phyloP scores from a whole-genome alignment of 164 flowering plant genomes.

The Echeveria elegans region DNA sequence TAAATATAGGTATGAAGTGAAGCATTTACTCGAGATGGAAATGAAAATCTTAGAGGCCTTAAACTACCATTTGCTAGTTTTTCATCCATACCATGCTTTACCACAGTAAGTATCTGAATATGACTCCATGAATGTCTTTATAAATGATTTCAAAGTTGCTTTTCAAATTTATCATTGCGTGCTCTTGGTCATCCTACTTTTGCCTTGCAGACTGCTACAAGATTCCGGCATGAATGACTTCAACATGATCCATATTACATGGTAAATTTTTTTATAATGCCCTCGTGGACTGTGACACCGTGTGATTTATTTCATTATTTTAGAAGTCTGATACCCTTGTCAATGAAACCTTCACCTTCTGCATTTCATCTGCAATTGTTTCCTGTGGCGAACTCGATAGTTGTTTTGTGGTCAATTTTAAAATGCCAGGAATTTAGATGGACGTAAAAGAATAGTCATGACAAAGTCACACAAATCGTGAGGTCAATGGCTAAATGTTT shows the following conservation, averaged over 20 bases:
- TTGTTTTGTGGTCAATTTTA: neutral
- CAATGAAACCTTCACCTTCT: too few species aligned
- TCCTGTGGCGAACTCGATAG: neutral
- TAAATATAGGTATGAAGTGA: slow-evolving; percentile 65
- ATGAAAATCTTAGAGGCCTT: slow-evolving; percentile 97
- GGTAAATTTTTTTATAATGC: slow-evolving; percentile 48
- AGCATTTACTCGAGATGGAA: slow-evolving; percentile 96
- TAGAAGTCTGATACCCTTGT: too few species aligned
- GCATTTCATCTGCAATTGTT: neutral
- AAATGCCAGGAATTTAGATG: neutral
- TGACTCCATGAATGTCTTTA: too few species aligned
- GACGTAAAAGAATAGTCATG: neutral
- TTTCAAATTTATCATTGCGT: too few species aligned
- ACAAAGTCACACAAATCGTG: too few species aligned
- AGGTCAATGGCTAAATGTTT: neutral
- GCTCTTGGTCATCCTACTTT: neutral
- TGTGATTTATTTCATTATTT: too few species aligned
- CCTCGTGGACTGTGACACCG: too few species aligned
- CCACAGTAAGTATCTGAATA: slow-evolving; percentile 85
- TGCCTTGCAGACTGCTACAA: slow-evolving; percentile 58
- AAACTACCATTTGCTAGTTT: slow-evolving; percentile 83
- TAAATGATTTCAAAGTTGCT: too few species aligned
- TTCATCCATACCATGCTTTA: slow-evolving; percentile 85
- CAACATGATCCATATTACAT: slow-evolving; percentile 45
- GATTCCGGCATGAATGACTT: slow-evolving; percentile 79